phyloP scores from a whole-genome alignment of 2,329 filamentous ascomycete genomes.

The Hypoxylon sp. region DNA sequence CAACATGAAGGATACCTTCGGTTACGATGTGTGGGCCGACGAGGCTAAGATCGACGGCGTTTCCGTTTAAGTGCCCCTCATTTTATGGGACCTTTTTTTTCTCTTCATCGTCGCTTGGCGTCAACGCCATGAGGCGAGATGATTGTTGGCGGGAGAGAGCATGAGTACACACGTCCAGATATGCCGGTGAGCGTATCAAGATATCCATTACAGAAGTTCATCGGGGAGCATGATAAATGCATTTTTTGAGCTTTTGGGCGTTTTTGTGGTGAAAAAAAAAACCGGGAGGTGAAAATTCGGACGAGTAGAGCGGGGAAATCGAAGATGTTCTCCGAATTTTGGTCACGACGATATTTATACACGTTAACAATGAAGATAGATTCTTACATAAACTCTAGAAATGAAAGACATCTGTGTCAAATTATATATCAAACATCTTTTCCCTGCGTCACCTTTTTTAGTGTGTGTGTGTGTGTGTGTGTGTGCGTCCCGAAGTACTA shows the following conservation, averaged over 20 bases:
- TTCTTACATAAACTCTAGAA: too few relatives aligned
- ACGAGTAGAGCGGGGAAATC: neutral
- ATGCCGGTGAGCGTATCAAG: conserved; percentile 2
- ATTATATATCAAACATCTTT: too few relatives aligned
- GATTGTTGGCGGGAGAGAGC: too few relatives aligned
- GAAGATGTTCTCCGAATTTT: conserved; percentile 9
- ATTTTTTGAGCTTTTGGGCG: conserved; percentile 16
- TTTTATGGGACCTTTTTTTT: too few relatives aligned
- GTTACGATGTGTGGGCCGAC: conserved; percentile 74
- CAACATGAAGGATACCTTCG: conserved; percentile 84
- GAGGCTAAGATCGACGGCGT: conserved; percentile 49
- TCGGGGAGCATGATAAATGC: conserved; percentile 5
- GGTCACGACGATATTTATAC: conserved; percentile 21
- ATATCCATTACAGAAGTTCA: conserved; percentile 6
- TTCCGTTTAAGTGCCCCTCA: conserved; percentile 21
- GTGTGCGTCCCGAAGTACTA: too few relatives aligned
- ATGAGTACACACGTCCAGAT: neutral
- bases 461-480: too few relatives aligned
- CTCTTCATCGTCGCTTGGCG: too few relatives aligned
- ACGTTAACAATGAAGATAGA: conserved; percentile 18
- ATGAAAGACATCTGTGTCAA: too few relatives aligned
- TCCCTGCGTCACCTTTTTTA: too few relatives aligned
- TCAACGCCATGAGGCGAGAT: too few relatives aligned
- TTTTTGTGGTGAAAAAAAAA: conserved; percentile 17
- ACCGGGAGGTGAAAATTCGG: too few relatives aligned